phyloP scores from a whole-genome alignment of 2,329 filamentous ascomycete genomes.

The Madurella mycetomatis region DNA sequence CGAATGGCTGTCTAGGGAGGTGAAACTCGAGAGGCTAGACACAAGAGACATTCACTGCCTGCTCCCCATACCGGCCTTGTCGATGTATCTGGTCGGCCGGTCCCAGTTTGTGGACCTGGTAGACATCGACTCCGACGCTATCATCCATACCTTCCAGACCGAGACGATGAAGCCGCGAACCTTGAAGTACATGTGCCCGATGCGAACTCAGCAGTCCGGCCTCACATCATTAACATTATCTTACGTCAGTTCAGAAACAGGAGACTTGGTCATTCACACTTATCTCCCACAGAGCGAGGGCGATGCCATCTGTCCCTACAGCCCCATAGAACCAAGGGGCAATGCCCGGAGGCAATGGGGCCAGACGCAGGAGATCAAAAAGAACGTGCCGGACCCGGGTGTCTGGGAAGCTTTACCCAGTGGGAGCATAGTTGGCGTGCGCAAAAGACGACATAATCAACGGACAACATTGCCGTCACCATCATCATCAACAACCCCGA shows the following conservation, averaged over 20 bases:
- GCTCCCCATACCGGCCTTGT: constrained; percentile 53
- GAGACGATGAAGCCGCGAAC: constrained; percentile 55
- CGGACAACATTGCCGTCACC: not conserved
- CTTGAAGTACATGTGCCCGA: constrained; percentile 56
- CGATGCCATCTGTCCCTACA: constrained; percentile 54
- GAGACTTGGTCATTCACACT: constrained; percentile 61
- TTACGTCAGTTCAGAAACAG: constrained; percentile 56
- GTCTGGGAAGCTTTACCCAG: constrained; percentile 59
- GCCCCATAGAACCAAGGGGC: constrained; percentile 36
- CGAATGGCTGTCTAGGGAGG: constrained; percentile 48
- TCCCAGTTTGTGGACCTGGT: constrained; percentile 55
- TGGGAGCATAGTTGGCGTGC: constrained; percentile 60
- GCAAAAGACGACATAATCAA: constrained; percentile 34
- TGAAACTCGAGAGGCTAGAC: constrained; percentile 38
- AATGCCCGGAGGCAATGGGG: constrained; percentile 48
- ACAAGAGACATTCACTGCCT: constrained; percentile 51
- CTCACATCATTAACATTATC: constrained; percentile 60
- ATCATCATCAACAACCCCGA: constrained; percentile 19
- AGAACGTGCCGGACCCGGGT: constrained; percentile 58
- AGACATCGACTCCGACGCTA: constrained; percentile 50
- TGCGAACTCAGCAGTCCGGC: constrained; percentile 42
- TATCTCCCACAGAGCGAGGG: constrained; percentile 52
- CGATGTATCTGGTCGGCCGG: constrained; percentile 58
- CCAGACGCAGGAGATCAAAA: constrained; percentile 47
- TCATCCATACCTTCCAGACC: constrained; percentile 60